Evolutionary conservation across 2,329 filamentous ascomycete genomes (phyloP), one percentile per base, ranked within the genome.

Genomic region (Aspergillus udagawae): DNA sequence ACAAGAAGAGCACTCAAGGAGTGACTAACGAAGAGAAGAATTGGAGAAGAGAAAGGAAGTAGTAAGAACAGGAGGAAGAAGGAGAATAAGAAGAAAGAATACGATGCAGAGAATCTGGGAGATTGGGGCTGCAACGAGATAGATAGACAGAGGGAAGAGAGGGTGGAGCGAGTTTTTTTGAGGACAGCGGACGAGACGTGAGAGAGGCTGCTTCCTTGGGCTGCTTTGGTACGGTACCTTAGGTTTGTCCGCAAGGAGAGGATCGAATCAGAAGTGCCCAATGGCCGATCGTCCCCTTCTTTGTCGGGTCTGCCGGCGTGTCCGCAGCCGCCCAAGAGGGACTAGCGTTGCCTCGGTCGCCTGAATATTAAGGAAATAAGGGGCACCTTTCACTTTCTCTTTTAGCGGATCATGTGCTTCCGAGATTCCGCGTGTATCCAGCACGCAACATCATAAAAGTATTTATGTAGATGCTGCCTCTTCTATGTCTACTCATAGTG

Each of bases 11-110:
- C 12, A 47, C 53, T 38, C 52, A 52, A 47, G 42, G 49, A 50
- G 41, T 49, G 38, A 32, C 48, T 51, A 55, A 27, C 35, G 58
- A 57, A 63, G 48, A 53, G 51, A 53, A 50, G 49, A 53, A 42
- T 80, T 85, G 59, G 79, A 83, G 62, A 93, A 92, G 77, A 86
- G 89, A 71, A 86, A 85, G 67, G 91, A 72, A 81, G 89, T 52
- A 87, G 88, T 63, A 52, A 52, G 60, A 59, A 57, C 65, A 57
- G 60, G 60, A 58, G 58, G 59, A 62, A 62, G 59, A 58, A 60
- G 49, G 61, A 80, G 83, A 63, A 92, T 92, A 77, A 85, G 89
- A 73, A 86, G 85, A 68, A 89, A 91, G 71, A 81, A 90, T 52
- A 87, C 86, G 63, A 59, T 57, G 52, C 55, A 63, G 56, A 52